A percentile compares a stretch with the other conserved stretches of the same genome.
Conservation (phyloP, 2,329 filamentous ascomycete genomes). For the Dichotomopilus funicola region DNA sequence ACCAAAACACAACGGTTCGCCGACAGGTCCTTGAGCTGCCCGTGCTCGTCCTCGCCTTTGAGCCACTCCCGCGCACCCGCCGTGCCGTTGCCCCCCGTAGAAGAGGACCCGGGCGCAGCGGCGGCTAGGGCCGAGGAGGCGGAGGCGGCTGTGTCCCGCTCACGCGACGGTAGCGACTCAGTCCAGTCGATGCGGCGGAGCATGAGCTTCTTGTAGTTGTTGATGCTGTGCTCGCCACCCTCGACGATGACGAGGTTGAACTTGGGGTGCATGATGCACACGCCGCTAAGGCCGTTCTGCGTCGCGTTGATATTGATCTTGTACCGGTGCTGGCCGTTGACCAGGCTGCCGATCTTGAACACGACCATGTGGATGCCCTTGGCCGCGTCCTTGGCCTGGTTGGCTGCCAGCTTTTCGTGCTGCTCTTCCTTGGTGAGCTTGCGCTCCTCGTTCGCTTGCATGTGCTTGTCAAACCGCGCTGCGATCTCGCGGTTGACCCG, state of each 20-base stretch:
- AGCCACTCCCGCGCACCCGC: constrained; percentile 65
- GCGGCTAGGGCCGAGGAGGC: not conserved
- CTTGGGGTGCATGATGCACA: constrained; percentile 86
- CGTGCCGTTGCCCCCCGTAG: constrained; percentile 33
- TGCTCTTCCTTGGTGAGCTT: constrained; percentile 84
- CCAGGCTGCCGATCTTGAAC: constrained; percentile 83
- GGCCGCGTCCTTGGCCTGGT: constrained; percentile 81
- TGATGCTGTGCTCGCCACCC: constrained; percentile 76
- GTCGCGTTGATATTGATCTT: constrained; percentile 91
- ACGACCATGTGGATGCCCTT: constrained; percentile 82
- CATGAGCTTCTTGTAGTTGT: constrained; percentile 88
- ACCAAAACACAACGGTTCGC: constrained; percentile 76
- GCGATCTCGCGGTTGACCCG: constrained; percentile 89
- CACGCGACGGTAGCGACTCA: constrained; percentile 68
- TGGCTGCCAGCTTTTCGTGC: constrained; percentile 71
- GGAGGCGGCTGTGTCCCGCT: constrained; percentile 46
- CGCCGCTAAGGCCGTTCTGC: constrained; percentile 76
- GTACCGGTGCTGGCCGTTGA: constrained; percentile 88
- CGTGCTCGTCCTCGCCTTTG: constrained; percentile 68
- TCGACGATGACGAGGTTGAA: constrained; percentile 89
- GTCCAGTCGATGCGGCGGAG: constrained; percentile 91
- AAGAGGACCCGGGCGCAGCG: no score
- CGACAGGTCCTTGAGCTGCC: constrained; percentile 73
- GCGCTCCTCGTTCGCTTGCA: constrained; percentile 72
- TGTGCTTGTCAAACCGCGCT: constrained; percentile 73